Conservation (phyloP, 2,329 filamentous ascomycete genomes). For the Didymella segeticola region DNA sequence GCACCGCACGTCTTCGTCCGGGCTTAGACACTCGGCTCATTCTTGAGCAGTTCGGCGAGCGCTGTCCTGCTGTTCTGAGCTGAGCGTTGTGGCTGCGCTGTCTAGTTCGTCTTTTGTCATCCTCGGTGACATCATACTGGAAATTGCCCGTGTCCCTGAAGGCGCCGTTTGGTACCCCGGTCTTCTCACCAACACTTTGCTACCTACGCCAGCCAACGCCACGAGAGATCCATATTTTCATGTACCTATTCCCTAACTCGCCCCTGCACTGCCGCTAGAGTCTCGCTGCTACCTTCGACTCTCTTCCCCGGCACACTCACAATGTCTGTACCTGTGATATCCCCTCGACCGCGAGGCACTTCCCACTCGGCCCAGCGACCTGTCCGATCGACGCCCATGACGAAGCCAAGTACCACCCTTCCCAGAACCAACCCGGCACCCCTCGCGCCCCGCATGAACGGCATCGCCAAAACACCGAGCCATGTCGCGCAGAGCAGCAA, state of each 20-base stretch:
- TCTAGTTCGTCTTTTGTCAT: constrained; percentile 10
- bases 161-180: constrained; percentile 7
- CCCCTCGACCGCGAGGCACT: constrained; percentile 39
- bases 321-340: constrained; percentile 48
- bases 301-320: constrained; percentile 9
- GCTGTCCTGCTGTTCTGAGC: too few species aligned
- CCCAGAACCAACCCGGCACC: constrained; percentile 31
- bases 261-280: constrained; percentile 15
- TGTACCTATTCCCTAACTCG: constrained; percentile 28
- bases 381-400: constrained; percentile 39
- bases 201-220: constrained; percentile 15
- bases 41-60: constrained; percentile 4
- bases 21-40: constrained; percentile 4
- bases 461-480: constrained; percentile 42
- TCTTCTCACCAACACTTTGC: constrained; percentile 11
- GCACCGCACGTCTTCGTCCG: not conserved
- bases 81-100: constrained; percentile 13
- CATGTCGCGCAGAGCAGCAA: constrained; percentile 35
- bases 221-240: constrained; percentile 31
- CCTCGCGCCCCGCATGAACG: constrained; percentile 43
- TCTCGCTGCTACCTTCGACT: constrained; percentile 23
- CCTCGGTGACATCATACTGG: constrained; percentile 17
- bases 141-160: constrained; percentile 8
- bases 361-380: constrained; percentile 34
- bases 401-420: constrained; percentile 36